Percentiles rank a stretch among this genome's conserved stretches.
phyloP scores from a whole-genome alignment of 2,329 filamentous ascomycete genomes.

The Penicillium nordicum region DNA sequence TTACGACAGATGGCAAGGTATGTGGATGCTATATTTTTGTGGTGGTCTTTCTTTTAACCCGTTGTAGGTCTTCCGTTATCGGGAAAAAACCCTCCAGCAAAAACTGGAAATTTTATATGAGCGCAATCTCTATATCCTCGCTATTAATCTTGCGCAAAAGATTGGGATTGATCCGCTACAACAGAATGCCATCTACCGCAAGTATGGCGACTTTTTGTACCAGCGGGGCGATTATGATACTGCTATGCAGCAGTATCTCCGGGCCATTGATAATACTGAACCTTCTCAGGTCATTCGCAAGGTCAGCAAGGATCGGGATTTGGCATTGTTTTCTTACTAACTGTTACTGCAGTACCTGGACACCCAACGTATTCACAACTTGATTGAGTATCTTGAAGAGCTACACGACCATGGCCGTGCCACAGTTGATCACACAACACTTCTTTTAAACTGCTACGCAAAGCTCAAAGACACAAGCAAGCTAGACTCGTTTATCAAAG shows the following conservation, averaged over 20 bases:
- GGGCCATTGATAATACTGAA: constrained; percentile 92
- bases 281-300: constrained; percentile 95
- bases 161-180: constrained; percentile 74
- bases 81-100: constrained; percentile 85
- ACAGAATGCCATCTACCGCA: constrained; percentile 87
- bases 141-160: constrained; percentile 90
- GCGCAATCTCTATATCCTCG: constrained; percentile 84
- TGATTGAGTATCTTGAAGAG: constrained; percentile 96
- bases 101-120: constrained; percentile 92
- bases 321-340: constrained; percentile 15
- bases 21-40: constrained; percentile 12
- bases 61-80: constrained; percentile 73
- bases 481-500: constrained; percentile 93
- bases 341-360: constrained; percentile 68
- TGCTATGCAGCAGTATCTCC: constrained; percentile 98
- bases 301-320: constrained; percentile 41
- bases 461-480: constrained; percentile 97
- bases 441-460: constrained; percentile 94
- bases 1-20: constrained; percentile 89
- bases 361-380: constrained; percentile 93
- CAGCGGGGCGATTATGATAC: constrained; percentile 94
- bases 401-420: constrained; percentile 91
- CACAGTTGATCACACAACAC: constrained; percentile 89
- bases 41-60: constrained; percentile 18
- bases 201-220: constrained; percentile 91